These are phyloP conservation scores for Mycena indigotica DNA, from an alignment of 768 basidiomycete species.

Conservation along the genomic window DNA sequence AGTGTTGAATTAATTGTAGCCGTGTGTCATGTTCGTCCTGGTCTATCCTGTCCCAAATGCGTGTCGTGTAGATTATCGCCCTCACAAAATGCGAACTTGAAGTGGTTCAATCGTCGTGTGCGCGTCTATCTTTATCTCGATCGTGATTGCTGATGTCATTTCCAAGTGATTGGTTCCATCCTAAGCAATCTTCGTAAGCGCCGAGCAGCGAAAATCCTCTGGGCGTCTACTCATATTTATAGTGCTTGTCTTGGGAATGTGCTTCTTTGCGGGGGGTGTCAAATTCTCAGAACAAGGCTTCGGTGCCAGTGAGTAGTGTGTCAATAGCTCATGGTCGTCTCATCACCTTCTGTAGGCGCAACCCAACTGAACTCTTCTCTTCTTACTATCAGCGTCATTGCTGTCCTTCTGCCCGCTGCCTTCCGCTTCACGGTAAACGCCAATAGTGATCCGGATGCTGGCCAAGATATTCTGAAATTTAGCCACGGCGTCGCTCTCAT, in stretches of 20 bases:
- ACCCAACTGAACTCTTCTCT: slow-evolving; percentile 77
- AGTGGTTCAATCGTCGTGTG: slow-evolving; percentile 82
- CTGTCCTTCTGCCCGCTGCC: slow-evolving; percentile 75
- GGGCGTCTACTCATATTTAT: slow-evolving; percentile 8
- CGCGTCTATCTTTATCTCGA: slow-evolving; percentile 20
- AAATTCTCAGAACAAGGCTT: slow-evolving; percentile 82
- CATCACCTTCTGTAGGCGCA: slow-evolving; percentile 40
- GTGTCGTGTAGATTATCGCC: slow-evolving; percentile 49
- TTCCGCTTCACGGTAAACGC: slow-evolving; percentile 61
- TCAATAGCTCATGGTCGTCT: not conserved
- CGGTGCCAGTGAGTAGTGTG: slow-evolving; percentile 60
- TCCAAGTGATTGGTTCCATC: slow-evolving; percentile 80
- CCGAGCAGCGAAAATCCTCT: slow-evolving; percentile 3
- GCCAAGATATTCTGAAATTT: slow-evolving; percentile 56
- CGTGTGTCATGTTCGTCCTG: slow-evolving; percentile 46
- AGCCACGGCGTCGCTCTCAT: slow-evolving; percentile 81
- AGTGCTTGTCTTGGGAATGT: slow-evolving; percentile 88
- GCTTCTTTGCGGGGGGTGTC: slow-evolving; percentile 83
- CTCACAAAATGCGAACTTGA: slow-evolving; percentile 58
- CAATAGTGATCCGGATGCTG: slow-evolving; percentile 35
- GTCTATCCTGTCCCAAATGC: slow-evolving; percentile 1
- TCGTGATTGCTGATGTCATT: slow-evolving; percentile 19
- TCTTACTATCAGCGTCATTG: slow-evolving; percentile 77
- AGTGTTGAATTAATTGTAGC: slow-evolving; percentile 78
- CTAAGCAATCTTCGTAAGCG: slow-evolving; percentile 78